Evolutionary conservation across 2,329 filamentous ascomycete genomes (phyloP).

Genomic region (Fusarium napiforme): DNA sequence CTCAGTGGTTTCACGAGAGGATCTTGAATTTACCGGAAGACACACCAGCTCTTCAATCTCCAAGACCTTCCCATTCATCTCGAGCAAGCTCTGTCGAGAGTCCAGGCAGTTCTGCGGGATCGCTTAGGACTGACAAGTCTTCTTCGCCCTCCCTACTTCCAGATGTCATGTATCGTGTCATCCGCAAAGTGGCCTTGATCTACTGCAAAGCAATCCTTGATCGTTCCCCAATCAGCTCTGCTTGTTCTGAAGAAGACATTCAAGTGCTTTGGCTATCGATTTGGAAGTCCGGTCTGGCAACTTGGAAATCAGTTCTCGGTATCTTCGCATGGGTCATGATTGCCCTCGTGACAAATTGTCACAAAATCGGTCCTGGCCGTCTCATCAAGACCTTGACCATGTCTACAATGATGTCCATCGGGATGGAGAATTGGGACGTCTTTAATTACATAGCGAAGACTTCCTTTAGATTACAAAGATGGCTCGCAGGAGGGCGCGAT

Average conservation of each 20-base stretch:
- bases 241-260: conserved; percentile 55
- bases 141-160: conserved; percentile 40
- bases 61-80: conserved; percentile 24
- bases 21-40: conserved; percentile 50
- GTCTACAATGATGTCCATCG: conserved; percentile 57
- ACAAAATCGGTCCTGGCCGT: conserved; percentile 53
- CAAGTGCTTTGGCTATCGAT: conserved; percentile 57
- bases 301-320: conserved; percentile 60
- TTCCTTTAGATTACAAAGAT: conserved; percentile 55
- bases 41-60: conserved; percentile 28
- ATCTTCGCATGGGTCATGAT: conserved; percentile 62
- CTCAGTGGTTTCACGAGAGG: conserved; percentile 54
- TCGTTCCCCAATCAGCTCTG: conserved; percentile 54
- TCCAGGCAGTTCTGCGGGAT: conserved; percentile 27
- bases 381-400: conserved; percentile 60
- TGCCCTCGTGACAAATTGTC: conserved; percentile 54
- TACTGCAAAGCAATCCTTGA: conserved; percentile 59
- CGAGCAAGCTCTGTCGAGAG: conserved; percentile 21
- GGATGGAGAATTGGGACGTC: conserved; percentile 62
- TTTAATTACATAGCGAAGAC: conserved; percentile 51
- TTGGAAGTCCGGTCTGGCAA: conserved; percentile 59
- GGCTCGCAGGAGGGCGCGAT: conserved; percentile 50
- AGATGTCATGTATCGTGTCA: conserved; percentile 59
- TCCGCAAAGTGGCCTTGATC: conserved; percentile 59
- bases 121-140: conserved; percentile 28